These are phyloP conservation scores for Diaporthe destruens DNA, from an alignment of 2,329 filamentous ascomycete species.

Conservation along the genomic window DNA sequence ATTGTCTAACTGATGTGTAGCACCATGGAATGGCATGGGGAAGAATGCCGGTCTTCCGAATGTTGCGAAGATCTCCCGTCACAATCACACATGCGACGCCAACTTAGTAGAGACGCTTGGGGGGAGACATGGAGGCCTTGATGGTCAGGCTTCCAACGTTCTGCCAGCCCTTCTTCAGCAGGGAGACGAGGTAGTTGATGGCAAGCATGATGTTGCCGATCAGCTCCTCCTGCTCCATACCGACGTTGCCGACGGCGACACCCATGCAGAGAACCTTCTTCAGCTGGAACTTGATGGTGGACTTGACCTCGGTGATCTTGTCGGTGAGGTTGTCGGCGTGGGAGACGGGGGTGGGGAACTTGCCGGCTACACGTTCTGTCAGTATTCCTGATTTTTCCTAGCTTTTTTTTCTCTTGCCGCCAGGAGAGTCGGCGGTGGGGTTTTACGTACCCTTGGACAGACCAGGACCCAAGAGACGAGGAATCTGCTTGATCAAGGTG, in stretches of 20 bases:
- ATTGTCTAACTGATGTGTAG: slow-evolving; percentile 25
- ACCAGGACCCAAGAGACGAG: slow-evolving; percentile 98
- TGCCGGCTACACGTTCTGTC: slow-evolving; percentile 76
- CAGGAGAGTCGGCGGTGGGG: slow-evolving; percentile 41
- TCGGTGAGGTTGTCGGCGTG: slow-evolving; percentile 92
- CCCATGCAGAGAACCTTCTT: slow-evolving; percentile 99
- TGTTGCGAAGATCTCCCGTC: slow-evolving; percentile 36
- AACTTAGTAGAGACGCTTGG: slow-evolving; percentile 93
- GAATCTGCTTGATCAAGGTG: slow-evolving; percentile 98
- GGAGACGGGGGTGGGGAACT: slow-evolving; percentile 99
- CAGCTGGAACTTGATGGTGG: slow-evolving; percentile 99
- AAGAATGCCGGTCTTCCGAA: slow-evolving; percentile 30
- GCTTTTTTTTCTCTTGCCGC: background rate
- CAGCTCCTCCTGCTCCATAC: slow-evolving; percentile 95
- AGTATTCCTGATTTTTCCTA: background rate
- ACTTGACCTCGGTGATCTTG: slow-evolving; percentile 99
- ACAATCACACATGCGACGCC: slow-evolving; percentile 10
- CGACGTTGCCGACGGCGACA: slow-evolving; percentile 98
- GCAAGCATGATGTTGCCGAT: slow-evolving; percentile 99
- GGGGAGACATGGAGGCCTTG: slow-evolving; percentile 99
- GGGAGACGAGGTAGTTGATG: slow-evolving; percentile 99
- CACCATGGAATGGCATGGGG: background rate
- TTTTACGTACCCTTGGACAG: slow-evolving; percentile 89
- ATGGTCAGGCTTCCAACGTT: slow-evolving; percentile 99
- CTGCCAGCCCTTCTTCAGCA: slow-evolving; percentile 99